Evolutionary conservation across 495 filamentous ascomycete genomes (phyloP), one percentile per base, ranked within the genome.

Genomic region (Daldinia decipiens): DNA sequence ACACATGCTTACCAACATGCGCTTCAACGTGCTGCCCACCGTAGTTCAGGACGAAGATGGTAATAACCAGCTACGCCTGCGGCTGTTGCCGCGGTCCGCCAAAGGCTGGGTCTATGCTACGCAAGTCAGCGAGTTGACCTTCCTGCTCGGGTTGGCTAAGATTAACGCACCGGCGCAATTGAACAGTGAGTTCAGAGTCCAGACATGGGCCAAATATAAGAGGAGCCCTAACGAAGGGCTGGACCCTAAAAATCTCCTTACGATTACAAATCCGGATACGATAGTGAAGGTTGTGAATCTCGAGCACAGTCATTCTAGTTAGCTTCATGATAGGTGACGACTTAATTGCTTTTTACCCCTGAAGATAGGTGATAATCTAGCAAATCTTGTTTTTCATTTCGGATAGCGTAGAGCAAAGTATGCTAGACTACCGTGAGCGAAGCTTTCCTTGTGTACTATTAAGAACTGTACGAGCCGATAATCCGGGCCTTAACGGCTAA

Each of bases 21-120:
- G 62, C 24, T 72, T 72, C 63, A 72, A 67, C 52, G 69, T 72
- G 32, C 40, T 66, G 50, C 59, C 51, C 17, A 47, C 43, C 7
- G 43, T 21, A 8, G 24, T 47, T 11, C 19, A 21, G 0, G 43
- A 47, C 19, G 4, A 47, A 19, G 43, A 47, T n/a, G n/a, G n/a
- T n/a, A n/a, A n/a, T 15, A 47, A 47, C 5, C 43, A 47, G 43
- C 43, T 47, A 15, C 43, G 43, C 3, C 19, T 47, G 1, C 43
- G 43, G 19, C 3, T 47, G 8, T 5, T 47, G 43, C 43, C 43
- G 7, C 43, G 43, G 8, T 47, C 43, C 0, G 43, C 43, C 0
- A 47, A 47, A 21, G 43, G 43, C 43, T 47, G 43, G 43, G 43
- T 47, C 17, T 47, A 47, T 15, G 43, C 43, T 9, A 47, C 43